Conservation (phyloP, 352 stramenopile genomes). For the Globisporangium iwayamae region DNA sequence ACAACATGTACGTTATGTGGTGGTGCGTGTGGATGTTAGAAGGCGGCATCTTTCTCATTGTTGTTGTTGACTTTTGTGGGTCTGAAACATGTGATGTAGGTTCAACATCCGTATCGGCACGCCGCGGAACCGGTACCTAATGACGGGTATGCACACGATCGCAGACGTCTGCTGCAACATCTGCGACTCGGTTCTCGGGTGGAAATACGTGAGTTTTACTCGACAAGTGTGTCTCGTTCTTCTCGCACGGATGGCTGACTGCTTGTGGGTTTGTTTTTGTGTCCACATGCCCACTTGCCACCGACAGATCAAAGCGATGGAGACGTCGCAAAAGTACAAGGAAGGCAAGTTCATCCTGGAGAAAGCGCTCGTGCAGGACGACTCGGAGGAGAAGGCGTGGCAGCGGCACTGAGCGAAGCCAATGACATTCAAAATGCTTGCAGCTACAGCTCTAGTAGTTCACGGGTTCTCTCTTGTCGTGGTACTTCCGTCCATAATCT, state of each 20-base stretch:
- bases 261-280: slow-evolving; percentile 6
- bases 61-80: background rate
- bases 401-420: slow-evolving; percentile 18
- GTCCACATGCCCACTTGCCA: background rate
- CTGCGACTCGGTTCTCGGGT: slow-evolving; percentile 64
- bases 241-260: background rate
- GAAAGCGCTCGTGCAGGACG: slow-evolving; percentile 65
- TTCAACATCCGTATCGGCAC: slow-evolving; percentile 63
- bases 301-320: slow-evolving; percentile 69
- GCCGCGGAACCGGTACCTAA: slow-evolving; percentile 65
- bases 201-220: slow-evolving; percentile 70
- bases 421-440: background rate
- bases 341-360: slow-evolving; percentile 86
- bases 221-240: background rate
- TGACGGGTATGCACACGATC: slow-evolving; percentile 82
- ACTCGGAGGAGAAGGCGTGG: slow-evolving; percentile 49
- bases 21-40: background rate
- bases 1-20: slow-evolving; percentile 55
- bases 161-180: slow-evolving; percentile 58
- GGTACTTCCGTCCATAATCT: background rate
- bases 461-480: background rate
- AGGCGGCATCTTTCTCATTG: background rate
- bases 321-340: slow-evolving; percentile 82
- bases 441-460: background rate
- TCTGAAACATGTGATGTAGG: slow-evolving; percentile 23